Evolutionary conservation across 2,329 filamentous ascomycete genomes (phyloP), one percentile per base, ranked within the genome.

Genomic region (Plenodomus biglobosus): DNA sequence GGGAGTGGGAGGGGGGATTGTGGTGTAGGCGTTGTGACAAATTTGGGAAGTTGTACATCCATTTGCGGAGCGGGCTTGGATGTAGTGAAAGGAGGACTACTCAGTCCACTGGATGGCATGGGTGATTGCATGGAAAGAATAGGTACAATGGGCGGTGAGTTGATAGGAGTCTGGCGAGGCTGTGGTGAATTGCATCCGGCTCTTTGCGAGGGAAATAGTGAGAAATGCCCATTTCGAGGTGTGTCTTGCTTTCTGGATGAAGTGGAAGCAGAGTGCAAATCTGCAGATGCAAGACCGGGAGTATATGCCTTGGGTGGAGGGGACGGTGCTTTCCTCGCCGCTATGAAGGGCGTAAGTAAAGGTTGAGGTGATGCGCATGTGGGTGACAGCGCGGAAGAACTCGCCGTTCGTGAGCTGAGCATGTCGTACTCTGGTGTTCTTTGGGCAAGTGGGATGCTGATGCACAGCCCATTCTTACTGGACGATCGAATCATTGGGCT

Each of bases 391-490:
- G 59, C 58, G 30, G 54, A 41, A 4, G 62, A 67, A 39, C 61
- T 66, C 24, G 62, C 62, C 3, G 66, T 68, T 17, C 61, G 59
- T n/a, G 65, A 58, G n/a, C 55, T 62, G 13, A 32, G 40, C 8
- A 58, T 35, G n/a, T 55, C 51, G 1, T 40, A 44, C 2, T 48
- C 40, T 24, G 37, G 35, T 32, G 39, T 44, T 30, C 40, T 27
- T 3, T 42, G 38, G 34, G 40, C 39, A 13, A 40, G 39, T 1
- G 63, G 62, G 35, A 69, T 66, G 10, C 55, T 53, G 13, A 68
- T 58, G 34, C 48, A 52, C 18, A 68, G 43, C 0, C 62, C 60
- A 32, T 50, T 52, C 32, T 59, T 50, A 19, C 55, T 65, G n/a
- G 62, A 46, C 24, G 49, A 54, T 35, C 50, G 37, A 8, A 46